These are phyloP conservation scores for Saccharomycopsis oosterbeekiorum DNA, from an alignment of 805 yeast species.

Conservation along the genomic window DNA sequence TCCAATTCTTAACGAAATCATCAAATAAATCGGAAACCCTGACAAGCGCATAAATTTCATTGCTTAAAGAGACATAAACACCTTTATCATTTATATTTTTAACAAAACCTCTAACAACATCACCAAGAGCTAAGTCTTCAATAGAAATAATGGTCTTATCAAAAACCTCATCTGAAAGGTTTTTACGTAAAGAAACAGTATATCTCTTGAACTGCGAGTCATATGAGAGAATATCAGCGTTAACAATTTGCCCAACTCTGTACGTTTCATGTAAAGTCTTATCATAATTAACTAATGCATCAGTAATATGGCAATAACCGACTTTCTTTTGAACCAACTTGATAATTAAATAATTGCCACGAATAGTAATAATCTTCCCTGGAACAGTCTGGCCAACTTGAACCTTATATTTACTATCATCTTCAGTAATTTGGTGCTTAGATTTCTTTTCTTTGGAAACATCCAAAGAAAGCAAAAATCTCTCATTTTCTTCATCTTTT, in stretches of 20 bases:
- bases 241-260: conserved; percentile 41
- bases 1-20: conserved; percentile 79
- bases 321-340: conserved; percentile 55
- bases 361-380: conserved; percentile 50
- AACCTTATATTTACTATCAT: conserved; percentile 40
- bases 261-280: conserved; percentile 40
- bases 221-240: conserved; percentile 41
- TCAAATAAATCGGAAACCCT: conserved; percentile 78
- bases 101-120: conserved; percentile 72
- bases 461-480: conserved; percentile 61
- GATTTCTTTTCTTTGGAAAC: conserved; percentile 19
- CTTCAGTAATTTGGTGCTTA: conserved; percentile 33
- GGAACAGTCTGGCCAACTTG: conserved; percentile 47
- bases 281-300: conserved; percentile 63
- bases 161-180: conserved; percentile 26
- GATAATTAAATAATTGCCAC: conserved; percentile 52
- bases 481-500: conserved; percentile 55
- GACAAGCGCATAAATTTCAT: conserved; percentile 65
- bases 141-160: conserved; percentile 41
- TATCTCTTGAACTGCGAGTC: conserved; percentile 38
- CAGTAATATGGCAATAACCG: conserved; percentile 64
- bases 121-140: conserved; percentile 55
- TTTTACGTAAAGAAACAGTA: conserved; percentile 52
- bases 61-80: conserved; percentile 66
- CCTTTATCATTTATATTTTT: conserved; percentile 68